Percentiles rank a stretch among this genome's conserved stretches.
Conservation (phyloP, 139 green algal genomes). For the Dunaliella sp. region DNA sequence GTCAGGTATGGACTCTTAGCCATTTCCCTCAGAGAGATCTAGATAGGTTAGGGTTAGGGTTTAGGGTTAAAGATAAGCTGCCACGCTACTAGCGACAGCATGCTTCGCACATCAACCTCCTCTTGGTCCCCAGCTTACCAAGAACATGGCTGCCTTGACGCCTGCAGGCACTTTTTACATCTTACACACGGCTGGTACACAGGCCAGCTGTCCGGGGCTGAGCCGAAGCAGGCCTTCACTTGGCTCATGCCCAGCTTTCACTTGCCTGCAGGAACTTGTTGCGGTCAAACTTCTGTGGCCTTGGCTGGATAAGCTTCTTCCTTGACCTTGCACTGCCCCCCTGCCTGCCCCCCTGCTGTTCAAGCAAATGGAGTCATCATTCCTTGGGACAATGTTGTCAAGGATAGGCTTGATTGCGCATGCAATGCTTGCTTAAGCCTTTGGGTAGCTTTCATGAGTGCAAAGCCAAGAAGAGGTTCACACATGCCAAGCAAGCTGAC, state of each 20-base stretch:
- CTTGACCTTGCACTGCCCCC: neutral
- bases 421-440: neutral
- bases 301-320: neutral
- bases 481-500: neutral
- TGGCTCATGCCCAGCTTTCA: neutral
- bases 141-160: neutral
- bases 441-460: neutral
- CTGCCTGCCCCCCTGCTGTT: neutral
- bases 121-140: neutral
- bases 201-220: neutral
- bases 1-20: too few species aligned
- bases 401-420: too few species aligned
- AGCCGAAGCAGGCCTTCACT: neutral
- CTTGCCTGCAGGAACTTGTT: conserved; percentile 72
- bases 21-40: too few species aligned
- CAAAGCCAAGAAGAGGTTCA: neutral
- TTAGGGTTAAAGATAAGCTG: too few species aligned
- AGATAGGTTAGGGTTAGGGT: too few species aligned
- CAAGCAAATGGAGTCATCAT: neutral
- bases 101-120: too few species aligned
- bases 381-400: neutral
- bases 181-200: too few species aligned
- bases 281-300: conserved; percentile 61
- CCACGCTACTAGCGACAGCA: too few species aligned
- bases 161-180: too few species aligned